These are phyloP conservation scores for Aspergillus sp. DNA, from an alignment of 2,329 filamentous ascomycete genomes.

Conservation along the genomic window DNA sequence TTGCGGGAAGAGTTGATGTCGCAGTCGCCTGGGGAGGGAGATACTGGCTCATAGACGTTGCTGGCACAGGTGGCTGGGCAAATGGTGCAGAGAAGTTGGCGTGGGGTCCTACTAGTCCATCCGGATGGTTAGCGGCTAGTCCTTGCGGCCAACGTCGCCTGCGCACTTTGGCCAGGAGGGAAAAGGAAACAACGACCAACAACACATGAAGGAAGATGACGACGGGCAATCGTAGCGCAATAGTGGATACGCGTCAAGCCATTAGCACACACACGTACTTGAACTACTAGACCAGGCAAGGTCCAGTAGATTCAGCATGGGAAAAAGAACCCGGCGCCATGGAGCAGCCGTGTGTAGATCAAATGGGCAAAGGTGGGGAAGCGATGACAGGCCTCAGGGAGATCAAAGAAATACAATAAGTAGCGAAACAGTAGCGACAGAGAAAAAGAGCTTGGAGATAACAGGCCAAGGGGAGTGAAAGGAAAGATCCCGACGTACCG, in stretches of 20 bases:
- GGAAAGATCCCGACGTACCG: slow-evolving; percentile 32
- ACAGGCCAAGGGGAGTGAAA: slow-evolving; percentile 7
- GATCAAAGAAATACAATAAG: background rate
- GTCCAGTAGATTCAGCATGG: background rate
- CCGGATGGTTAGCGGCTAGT: slow-evolving; percentile 24
- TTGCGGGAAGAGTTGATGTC: slow-evolving; percentile 31
- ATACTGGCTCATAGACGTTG: slow-evolving; percentile 33
- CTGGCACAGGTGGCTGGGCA: slow-evolving; percentile 34
- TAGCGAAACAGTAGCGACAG: background rate
- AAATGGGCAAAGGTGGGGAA: slow-evolving; percentile 6
- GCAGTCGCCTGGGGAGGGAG: slow-evolving; percentile 33
- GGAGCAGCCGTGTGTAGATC: background rate
- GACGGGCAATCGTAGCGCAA: background rate
- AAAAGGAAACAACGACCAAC: background rate
- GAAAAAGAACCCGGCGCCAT: background rate
- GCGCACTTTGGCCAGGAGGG: background rate
- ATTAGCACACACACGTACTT: background rate
- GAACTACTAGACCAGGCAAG: slow-evolving; percentile 1
- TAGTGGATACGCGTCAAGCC: background rate
- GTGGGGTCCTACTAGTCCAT: slow-evolving; percentile 35
- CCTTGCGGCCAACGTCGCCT: slow-evolving; percentile 7
- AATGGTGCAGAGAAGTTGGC: slow-evolving; percentile 40
- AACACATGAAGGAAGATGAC: background rate
- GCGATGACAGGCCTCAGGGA: background rate
- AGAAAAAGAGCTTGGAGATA: slow-evolving; percentile 10